Base-by-base conservation (phyloP, 2,329 filamentous ascomycete genomes). In the Nannizzia gypsea region DNA sequence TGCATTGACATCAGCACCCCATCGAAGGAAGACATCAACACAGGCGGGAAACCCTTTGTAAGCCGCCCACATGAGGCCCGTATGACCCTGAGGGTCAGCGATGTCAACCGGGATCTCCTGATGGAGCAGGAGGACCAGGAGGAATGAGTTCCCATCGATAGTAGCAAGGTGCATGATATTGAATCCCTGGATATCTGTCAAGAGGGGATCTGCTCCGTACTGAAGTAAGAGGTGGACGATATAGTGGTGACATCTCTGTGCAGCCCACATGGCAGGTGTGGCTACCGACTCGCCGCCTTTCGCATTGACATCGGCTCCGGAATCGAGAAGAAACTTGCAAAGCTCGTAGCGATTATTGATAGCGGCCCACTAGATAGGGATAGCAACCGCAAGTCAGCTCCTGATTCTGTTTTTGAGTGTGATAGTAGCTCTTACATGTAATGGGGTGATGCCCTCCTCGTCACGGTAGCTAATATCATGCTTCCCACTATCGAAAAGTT, bases 331-430 rank as follows among this genome's bases (percentile, higher is more conserved):
- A 74, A 95, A 96, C 73, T 93, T 92, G 82, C 92, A 96, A 79
- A 97, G 90, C 66, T 89, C 89, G 77, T 92, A 95, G 72, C 96
- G 93, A 71, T 97, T 97, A 77, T 99, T 99, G 73, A 99, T 97
- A 40, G 95, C 90, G 54, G 93, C 93, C 93, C 93, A 99, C 90
- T 99, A 71, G 58, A 22, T n/a, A 15, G 31, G 20, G 6, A 54
- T 2, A 59, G 34, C 60, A 56, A 40, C 67, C 63, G 60, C 58
- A 58, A 15, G 61, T 64, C 56, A 66, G 61, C 62, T 26, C 64
- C 28, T 6, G 13, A 22, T 52, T 13, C 24, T 6, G 44, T 26
- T 3, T 8, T 57, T 36, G 34, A 24, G n/a, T n/a, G 15, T 36
- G 4, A 28, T 8, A 1, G 26, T 11, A 36, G 6, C 5, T 34